Evolutionary conservation across 805 yeast genomes (phyloP), one percentile per base, ranked within the genome.

Genomic region (Komagataella phaffii): DNA sequence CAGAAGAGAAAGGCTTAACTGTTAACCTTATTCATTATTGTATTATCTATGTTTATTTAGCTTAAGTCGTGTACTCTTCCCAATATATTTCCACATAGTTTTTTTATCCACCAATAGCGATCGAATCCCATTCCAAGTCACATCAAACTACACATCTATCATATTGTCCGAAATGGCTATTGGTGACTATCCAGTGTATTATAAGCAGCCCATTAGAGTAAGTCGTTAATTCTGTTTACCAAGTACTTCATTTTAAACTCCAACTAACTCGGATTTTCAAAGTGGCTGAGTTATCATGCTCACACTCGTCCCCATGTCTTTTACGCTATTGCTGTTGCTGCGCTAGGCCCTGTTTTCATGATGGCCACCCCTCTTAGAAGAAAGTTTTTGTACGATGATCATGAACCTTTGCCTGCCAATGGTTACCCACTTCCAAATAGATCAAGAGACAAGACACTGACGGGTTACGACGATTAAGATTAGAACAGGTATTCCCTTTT

Each of bases 231-330:
- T 30, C 14, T 5, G 14, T 8, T 3, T 30, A 8, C 5, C 23
- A 45, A 21, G 6, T 10, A 40, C 10, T 3, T n/a, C 17, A 6
- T 24, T 36, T 7, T 3, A 44, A 24, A 8, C 19, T 18, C 17
- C 24, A 14, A 49, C 21, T 30, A 14, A 17, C 47, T 12, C 17
- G 17, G 17, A 17, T 17, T 17, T 21, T 21, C 14, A n/a, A 56
- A 80, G 85, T 81, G 86, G 86, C 65, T 75, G 57, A 83, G 90
- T 64, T 85, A 79, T 68, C 82, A 81, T 58, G 85, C 90, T 21
- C 84, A 85, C 68, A 78, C 77, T 57, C 79, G 80, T 63, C 95
- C 95, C 46, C 88, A 85, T 67, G 71, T 84, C 56, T 81, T 85
- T 63, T 80, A 74, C 61, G 72, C 88, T 24, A 75, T 79, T 18